Evolutionary conservation across 2,329 filamentous ascomycete genomes (phyloP).

Genomic region (Pseudocercospora macadamiae): DNA sequence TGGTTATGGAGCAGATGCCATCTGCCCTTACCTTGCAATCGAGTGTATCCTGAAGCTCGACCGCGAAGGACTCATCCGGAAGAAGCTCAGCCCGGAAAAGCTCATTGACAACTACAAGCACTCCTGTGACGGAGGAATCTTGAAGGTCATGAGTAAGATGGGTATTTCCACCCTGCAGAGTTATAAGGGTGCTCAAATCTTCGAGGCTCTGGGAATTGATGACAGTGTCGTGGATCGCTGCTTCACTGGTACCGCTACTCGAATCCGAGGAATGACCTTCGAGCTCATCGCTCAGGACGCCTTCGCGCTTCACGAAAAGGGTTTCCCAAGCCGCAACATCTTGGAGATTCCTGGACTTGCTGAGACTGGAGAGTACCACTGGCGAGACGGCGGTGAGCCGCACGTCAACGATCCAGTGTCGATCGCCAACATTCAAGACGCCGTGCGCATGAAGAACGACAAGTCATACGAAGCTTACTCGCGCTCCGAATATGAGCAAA

Average conservation of each 20-base stretch:
- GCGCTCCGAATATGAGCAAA: slow-evolving; percentile 88
- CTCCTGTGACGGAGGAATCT: slow-evolving; percentile 91
- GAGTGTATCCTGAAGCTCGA: slow-evolving; percentile 98
- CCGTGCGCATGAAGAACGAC: slow-evolving; percentile 94
- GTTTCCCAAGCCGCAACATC: slow-evolving; percentile 80
- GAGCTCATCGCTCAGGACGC: slow-evolving; percentile 92
- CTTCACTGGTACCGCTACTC: slow-evolving; percentile 91
- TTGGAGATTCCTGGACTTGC: slow-evolving; percentile 76
- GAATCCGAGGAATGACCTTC: slow-evolving; percentile 92
- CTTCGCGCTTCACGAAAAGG: slow-evolving; percentile 91
- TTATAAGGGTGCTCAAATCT: slow-evolving; percentile 98
- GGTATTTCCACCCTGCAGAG: slow-evolving; percentile 94
- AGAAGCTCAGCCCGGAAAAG: slow-evolving; percentile 78
- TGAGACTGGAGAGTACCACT: slow-evolving; percentile 96
- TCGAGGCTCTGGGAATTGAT: slow-evolving; percentile 91
- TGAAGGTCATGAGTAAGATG: slow-evolving; percentile 99
- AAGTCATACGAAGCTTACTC: slow-evolving; percentile 98
- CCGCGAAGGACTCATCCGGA: slow-evolving; percentile 88
- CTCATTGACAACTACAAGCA: slow-evolving; percentile 96
- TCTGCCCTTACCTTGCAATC: slow-evolving; percentile 93
- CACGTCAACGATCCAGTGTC: slow-evolving; percentile 94
- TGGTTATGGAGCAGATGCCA: slow-evolving; percentile 90
- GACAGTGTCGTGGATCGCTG: slow-evolving; percentile 90
- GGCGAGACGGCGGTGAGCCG: slow-evolving; percentile 92
- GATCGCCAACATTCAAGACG: slow-evolving; percentile 96